Evolutionary conservation across 352 stramenopile species (phyloP), one percentile per base, ranked within the genome.

Genomic region (Globisporangium paddicum): DNA sequence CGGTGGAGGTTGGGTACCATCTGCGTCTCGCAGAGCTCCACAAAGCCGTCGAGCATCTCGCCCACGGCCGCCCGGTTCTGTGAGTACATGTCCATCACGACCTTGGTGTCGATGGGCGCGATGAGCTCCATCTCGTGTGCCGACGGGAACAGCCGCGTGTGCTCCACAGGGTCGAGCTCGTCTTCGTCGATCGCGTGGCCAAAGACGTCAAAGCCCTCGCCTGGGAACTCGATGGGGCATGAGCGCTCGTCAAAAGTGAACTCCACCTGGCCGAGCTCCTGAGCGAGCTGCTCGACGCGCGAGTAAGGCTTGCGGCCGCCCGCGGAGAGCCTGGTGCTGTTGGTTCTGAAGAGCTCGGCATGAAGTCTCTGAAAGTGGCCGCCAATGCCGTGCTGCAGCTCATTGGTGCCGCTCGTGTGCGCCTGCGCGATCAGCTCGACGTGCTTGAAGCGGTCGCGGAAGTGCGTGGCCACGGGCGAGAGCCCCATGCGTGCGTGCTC

Each of bases 31-130:
- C 75, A 73, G 47, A 92, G 61, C 37, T 90, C 78, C 13, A 72
- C 63, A 45, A 78, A 92, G 0, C 82, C 82, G 40, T 87, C 69
- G 10, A 92, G 66, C 82, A 92, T 92, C 45, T 90, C 82, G 3
- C 72, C 49, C 62, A 88, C 70, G 8, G 78, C 79, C 14, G 59
- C 64, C 16, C 74, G 67, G 64, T 88, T 89, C 40, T 89, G 75
- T 19, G 81, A 59, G 53, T 90, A 92, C 19, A 90, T 67, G 16
- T 63, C 60, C 35, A 77, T 59, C 1, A 73, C 65, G 1, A 72
- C 70, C 51, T 78, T 86, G 0, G 75, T 87, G 54, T 92, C 79
- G 32, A 92, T 58, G 0, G 79, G 81, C 21, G 78, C 70, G 13
- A 90, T 50, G n/a, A 69, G 56, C 48, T 82, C 74, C 38, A 92